These are phyloP conservation scores for Cairneyella variabilis DNA, from an alignment of 495 filamentous ascomycete genomes.

Conservation along the genomic window DNA sequence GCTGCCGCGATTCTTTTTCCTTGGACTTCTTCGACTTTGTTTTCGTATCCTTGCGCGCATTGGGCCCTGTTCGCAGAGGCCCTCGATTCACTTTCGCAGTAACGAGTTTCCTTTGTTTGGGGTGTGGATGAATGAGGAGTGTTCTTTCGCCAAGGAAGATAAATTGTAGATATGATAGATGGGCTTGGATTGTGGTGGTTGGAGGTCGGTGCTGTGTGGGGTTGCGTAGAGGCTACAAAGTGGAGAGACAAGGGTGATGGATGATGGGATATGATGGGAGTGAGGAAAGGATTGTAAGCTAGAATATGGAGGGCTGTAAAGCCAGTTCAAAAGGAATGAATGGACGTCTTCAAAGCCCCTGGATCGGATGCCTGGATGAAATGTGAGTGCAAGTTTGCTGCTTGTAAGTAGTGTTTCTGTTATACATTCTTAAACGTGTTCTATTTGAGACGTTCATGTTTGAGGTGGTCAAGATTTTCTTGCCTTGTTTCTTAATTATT, in stretches of 20 bases:
- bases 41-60: neutral
- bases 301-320: neutral
- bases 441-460: too few relatives aligned
- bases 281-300: slow-evolving; percentile 3
- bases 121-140: too few relatives aligned
- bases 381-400: too few relatives aligned
- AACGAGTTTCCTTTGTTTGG: neutral
- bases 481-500: too few relatives aligned
- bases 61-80: neutral
- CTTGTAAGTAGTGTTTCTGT: too few relatives aligned
- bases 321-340: neutral
- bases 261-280: neutral
- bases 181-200: neutral
- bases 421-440: too few relatives aligned
- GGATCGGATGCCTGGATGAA: too few relatives aligned
- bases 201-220: neutral
- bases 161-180: neutral
- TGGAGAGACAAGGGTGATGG: neutral
- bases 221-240: neutral
- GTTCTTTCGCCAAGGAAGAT: too few relatives aligned
- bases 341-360: too few relatives aligned
- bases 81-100: neutral
- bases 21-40: neutral
- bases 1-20: neutral
- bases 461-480: too few relatives aligned